Conservation (phyloP, 306 rosid genomes). For the Ziziphus jujuba region DNA sequence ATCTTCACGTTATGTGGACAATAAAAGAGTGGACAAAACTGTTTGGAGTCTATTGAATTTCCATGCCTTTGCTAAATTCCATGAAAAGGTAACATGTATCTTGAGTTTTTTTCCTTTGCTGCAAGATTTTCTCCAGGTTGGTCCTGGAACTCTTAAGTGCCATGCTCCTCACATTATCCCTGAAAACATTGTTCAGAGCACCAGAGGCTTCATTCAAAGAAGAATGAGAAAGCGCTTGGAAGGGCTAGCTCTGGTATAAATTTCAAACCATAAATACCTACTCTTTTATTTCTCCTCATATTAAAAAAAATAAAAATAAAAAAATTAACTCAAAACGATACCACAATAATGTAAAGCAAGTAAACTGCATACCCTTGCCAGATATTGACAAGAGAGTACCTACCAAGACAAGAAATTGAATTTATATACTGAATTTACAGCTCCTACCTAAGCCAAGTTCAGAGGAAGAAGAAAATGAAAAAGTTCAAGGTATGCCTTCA, state of each 20-base stretch:
- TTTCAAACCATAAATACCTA: conserved; percentile 4
- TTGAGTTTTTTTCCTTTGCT: conserved; percentile 3
- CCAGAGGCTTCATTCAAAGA: conserved; percentile 81
- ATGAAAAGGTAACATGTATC: conserved; percentile 62
- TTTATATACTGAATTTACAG: conserved; percentile 39
- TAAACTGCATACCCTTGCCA: not conserved
- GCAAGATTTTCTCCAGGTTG: not conserved
- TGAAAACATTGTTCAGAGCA: conserved; percentile 44
- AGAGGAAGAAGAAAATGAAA: conserved; percentile 23
- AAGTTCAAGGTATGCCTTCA: conserved; percentile 50
- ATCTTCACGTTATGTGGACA: conserved; percentile 56
- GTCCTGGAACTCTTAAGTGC: conserved; percentile 13
- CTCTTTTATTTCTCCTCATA: not conserved
- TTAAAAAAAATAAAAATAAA: too few species aligned
- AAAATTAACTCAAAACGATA: not conserved
- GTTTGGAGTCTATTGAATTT: conserved; percentile 85
- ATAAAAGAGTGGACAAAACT: conserved; percentile 69
- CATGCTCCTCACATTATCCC: conserved; percentile 13
- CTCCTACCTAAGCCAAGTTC: conserved; percentile 48
- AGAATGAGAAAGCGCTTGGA: conserved; percentile 80
- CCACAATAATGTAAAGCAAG: not conserved
- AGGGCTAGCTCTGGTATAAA: conserved; percentile 57
- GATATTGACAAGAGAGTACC: conserved; percentile 1
- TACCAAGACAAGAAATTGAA: conserved; percentile 7
- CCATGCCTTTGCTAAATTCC: conserved; percentile 62